Evolutionary conservation across 2,329 filamentous ascomycete genomes (phyloP).

Genomic region (Ustilaginoidea virens): DNA sequence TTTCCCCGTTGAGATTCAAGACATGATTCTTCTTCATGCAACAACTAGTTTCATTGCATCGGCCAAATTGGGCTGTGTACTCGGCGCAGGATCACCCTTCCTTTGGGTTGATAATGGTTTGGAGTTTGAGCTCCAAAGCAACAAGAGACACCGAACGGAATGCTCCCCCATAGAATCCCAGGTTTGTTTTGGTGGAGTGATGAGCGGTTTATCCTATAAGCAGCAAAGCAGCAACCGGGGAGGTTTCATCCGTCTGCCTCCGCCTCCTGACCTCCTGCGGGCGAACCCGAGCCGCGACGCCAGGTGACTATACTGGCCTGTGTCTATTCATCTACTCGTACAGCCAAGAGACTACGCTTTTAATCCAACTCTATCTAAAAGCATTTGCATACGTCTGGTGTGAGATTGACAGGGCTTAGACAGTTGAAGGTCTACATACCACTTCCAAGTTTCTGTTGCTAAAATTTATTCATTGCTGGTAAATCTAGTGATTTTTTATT

Average conservation of each 20-base stretch:
- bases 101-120: conserved; percentile 6
- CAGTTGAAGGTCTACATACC: too few relatives aligned
- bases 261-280: neutral
- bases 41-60: conserved; percentile 4
- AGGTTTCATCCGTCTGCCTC: neutral
- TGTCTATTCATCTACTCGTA: neutral
- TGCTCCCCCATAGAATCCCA: conserved; percentile 7
- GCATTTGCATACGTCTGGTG: neutral
- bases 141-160: conserved; percentile 6
- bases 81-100: conserved; percentile 5
- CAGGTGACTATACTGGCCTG: neutral
- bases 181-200: conserved; percentile 5
- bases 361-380: neutral
- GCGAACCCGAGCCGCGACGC: too few relatives aligned
- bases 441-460: neutral
- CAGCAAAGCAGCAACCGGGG: conserved; percentile 2
- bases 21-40: conserved; percentile 6
- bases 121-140: conserved; percentile 6
- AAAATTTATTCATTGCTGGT: neutral
- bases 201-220: conserved; percentile 7
- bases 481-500: too few relatives aligned
- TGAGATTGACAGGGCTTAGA: neutral
- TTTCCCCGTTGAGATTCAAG: conserved; percentile 9
- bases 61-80: conserved; percentile 6
- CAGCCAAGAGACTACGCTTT: neutral